Conservation (phyloP, 169 alveolate genomes). For the Besnoitia besnoiti region DNA sequence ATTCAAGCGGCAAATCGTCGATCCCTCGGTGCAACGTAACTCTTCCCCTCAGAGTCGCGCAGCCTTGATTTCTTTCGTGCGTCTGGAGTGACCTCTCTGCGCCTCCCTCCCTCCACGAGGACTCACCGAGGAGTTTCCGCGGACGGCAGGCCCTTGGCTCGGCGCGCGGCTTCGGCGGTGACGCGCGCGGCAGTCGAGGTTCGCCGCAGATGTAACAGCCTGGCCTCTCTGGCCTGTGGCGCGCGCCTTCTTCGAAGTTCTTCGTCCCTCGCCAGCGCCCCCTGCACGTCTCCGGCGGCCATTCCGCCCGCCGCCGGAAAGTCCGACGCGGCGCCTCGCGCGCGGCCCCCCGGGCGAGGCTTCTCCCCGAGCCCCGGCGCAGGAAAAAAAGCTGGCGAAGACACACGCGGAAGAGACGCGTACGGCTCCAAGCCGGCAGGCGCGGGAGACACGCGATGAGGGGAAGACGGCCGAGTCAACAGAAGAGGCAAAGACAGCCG, state of each 20-base stretch:
- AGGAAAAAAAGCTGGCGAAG: neutral
- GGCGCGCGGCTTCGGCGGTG: neutral
- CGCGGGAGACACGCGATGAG: neutral
- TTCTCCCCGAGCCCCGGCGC: neutral
- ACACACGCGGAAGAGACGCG: neutral
- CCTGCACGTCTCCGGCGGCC: neutral
- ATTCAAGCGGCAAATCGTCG: too few relatives aligned
- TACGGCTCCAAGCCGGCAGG: neutral
- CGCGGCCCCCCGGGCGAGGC: neutral
- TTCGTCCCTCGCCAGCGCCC: neutral
- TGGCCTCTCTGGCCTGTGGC: neutral
- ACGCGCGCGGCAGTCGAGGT: neutral
- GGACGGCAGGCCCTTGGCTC: neutral
- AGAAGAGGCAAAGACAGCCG: too few relatives aligned
- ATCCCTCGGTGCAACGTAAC: too few relatives aligned
- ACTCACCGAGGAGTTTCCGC: neutral
- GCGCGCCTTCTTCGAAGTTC: neutral
- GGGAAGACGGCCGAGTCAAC: neutral
- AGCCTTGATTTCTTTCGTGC: too few relatives aligned
- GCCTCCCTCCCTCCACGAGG: neutral
- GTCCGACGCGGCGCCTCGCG: neutral
- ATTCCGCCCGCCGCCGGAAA: neutral
- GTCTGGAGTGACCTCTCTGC: neutral
- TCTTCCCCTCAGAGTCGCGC: too few relatives aligned
- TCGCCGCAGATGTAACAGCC: neutral